These are phyloP conservation scores for Nemania abortiva DNA, from an alignment of 2,329 filamentous ascomycete species.

Conservation along the genomic window DNA sequence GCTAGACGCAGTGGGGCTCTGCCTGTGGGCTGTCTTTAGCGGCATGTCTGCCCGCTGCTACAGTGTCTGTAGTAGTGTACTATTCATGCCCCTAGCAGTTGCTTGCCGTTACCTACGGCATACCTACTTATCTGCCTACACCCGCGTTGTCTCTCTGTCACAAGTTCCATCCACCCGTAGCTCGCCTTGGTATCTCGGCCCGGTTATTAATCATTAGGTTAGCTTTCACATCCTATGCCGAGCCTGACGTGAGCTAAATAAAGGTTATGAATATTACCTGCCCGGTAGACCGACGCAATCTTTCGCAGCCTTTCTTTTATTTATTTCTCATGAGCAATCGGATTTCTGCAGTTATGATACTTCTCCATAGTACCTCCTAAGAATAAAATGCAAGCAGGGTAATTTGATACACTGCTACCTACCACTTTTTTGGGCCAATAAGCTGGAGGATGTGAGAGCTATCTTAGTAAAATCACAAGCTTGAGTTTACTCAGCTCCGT, in stretches of 20 bases:
- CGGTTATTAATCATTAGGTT: conserved; percentile 24
- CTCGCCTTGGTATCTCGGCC: conserved; percentile 22
- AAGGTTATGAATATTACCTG: not conserved
- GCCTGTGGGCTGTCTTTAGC: conserved; percentile 33
- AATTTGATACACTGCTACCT: conserved; percentile 27
- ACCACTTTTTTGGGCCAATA: conserved; percentile 22
- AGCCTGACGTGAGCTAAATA: not conserved
- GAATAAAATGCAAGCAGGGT: not conserved
- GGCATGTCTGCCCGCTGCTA: conserved; percentile 28
- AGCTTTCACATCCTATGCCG: conserved; percentile 5
- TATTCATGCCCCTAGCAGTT: not conserved
- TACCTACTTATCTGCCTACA: not conserved
- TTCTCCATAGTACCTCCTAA: not conserved
- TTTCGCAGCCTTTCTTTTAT: not conserved
- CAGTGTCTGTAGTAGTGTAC: not conserved
- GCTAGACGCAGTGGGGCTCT: conserved; percentile 33
- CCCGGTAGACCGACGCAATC: conserved; percentile 23
- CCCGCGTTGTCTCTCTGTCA: not conserved
- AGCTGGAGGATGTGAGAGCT: conserved; percentile 8
- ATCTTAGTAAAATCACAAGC: conserved; percentile 33
- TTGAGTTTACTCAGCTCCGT: conserved; percentile 36
- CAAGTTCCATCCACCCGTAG: conserved; percentile 33
- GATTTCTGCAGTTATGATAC: not conserved
- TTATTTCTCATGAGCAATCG: not conserved
- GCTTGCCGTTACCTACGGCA: not conserved